phyloP scores from a whole-genome alignment of 495 filamentous ascomycete genomes.

The Sordaria brevicollis region DNA sequence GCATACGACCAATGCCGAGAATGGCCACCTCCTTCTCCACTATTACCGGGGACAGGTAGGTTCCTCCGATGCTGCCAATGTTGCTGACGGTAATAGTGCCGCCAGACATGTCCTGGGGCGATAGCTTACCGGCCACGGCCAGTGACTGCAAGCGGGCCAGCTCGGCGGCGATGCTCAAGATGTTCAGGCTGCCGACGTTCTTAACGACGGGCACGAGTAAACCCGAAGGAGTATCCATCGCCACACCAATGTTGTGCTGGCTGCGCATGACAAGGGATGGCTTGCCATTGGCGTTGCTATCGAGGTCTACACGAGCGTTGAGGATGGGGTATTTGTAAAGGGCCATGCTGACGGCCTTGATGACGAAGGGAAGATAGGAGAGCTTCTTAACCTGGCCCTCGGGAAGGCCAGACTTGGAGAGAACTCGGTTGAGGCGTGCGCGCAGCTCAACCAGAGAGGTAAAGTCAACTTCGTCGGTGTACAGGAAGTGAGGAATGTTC shows the following conservation, averaged over 20 bases:
- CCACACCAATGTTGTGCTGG: slow-evolving; percentile 90
- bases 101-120: slow-evolving; percentile 64
- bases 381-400: slow-evolving; percentile 45
- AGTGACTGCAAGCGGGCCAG: slow-evolving; percentile 60
- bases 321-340: slow-evolving; percentile 73
- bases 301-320: slow-evolving; percentile 69
- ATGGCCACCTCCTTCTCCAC: slow-evolving; percentile 85
- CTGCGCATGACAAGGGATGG: slow-evolving; percentile 64
- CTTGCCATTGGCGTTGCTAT: slow-evolving; percentile 40
- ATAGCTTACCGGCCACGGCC: slow-evolving; percentile 63
- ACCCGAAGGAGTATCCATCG: slow-evolving; percentile 86
- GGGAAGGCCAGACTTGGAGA: slow-evolving; percentile 31
- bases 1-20: slow-evolving; percentile 74
- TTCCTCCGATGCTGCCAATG: slow-evolving; percentile 93
- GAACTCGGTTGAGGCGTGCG: slow-evolving; percentile 50
- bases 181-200: slow-evolving; percentile 62
- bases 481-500: slow-evolving; percentile 86
- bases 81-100: slow-evolving; percentile 95
- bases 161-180: slow-evolving; percentile 68
- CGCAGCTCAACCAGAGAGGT: slow-evolving; percentile 60
- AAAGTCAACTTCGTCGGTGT: slow-evolving; percentile 76
- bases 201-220: slow-evolving; percentile 93
- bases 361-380: slow-evolving; percentile 84
- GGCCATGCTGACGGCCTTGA: slow-evolving; percentile 86
- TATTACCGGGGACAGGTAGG: slow-evolving; percentile 84